Conservation (phyloP, 2,329 filamentous ascomycete genomes). For the Ceratocystis lukuohia region DNA sequence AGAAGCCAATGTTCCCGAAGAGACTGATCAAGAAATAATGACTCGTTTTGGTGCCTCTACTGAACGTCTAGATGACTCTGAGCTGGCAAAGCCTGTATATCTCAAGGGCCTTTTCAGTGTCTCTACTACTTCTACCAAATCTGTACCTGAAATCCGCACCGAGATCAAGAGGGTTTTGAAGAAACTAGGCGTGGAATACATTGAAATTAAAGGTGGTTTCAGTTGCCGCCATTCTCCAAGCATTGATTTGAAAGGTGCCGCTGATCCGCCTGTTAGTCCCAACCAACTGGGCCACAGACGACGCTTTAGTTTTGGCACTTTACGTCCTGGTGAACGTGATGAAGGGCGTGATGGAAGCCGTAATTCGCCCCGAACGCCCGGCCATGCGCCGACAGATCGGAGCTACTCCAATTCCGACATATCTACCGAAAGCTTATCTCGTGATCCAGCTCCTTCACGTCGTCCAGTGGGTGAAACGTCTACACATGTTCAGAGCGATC, state of each 20-base stretch:
- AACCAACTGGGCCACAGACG: slow-evolving; percentile 50
- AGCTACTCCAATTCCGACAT: slow-evolving; percentile 80
- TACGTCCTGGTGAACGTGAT: slow-evolving; percentile 50
- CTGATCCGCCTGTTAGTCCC: slow-evolving; percentile 46
- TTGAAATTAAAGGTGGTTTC: slow-evolving; percentile 88
- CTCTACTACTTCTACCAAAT: slow-evolving; percentile 87
- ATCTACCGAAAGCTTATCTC: slow-evolving; percentile 59
- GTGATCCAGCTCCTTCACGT: slow-evolving; percentile 37
- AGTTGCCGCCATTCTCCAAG: slow-evolving; percentile 77
- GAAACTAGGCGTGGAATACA: slow-evolving; percentile 79
- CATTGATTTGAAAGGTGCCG: slow-evolving; percentile 67
- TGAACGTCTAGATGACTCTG: slow-evolving; percentile 51
- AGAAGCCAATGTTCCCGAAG: slow-evolving; percentile 73
- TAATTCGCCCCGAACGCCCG: slow-evolving; percentile 29
- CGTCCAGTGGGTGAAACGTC: slow-evolving; percentile 57
- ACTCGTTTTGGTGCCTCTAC: slow-evolving; percentile 43
- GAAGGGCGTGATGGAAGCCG: slow-evolving; percentile 49
- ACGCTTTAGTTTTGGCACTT: slow-evolving; percentile 72
- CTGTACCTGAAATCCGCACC: slow-evolving; percentile 67
- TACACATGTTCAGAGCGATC: slow-evolving; percentile 80
- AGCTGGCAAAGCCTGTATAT: slow-evolving; percentile 84
- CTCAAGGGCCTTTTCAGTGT: slow-evolving; percentile 96
- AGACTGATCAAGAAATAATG: slow-evolving; percentile 63
- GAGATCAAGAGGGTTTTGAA: slow-evolving; percentile 85
- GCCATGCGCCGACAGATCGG: slow-evolving; percentile 41